phyloP scores from a whole-genome alignment of 1,284 basidiomycete species.

The Puccinia novopanici region DNA sequence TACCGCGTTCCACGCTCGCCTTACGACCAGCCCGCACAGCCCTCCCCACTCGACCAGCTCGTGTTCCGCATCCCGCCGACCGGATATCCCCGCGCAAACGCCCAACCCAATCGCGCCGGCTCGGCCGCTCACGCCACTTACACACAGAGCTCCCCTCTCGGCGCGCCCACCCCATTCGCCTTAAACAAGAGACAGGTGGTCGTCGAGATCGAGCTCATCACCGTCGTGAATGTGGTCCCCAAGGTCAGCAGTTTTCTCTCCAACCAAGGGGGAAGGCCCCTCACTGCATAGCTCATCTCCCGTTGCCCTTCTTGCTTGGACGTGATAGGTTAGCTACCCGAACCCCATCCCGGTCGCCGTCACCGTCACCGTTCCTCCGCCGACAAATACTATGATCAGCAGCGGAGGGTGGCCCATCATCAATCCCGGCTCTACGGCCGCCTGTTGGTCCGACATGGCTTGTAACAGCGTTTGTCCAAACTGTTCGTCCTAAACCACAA shows the following conservation, averaged over 20 bases:
- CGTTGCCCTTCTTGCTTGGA: background rate
- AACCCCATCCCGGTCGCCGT: conserved; percentile 33
- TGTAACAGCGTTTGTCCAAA: conserved; percentile 50
- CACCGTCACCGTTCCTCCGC: conserved; percentile 47
- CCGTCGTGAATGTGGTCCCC: conserved; percentile 27
- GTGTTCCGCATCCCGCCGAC: conserved; percentile 4
- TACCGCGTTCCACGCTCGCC: conserved; percentile 4
- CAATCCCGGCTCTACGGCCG: conserved; percentile 26
- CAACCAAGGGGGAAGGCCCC: background rate
- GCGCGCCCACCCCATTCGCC: conserved; percentile 9
- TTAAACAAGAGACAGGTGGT: conserved; percentile 41
- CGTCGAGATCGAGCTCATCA: conserved; percentile 32
- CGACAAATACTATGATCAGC: conserved; percentile 26
- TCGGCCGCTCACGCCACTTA: background rate
- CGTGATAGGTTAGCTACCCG: background rate
- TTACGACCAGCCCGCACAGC: background rate
- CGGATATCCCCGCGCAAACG: background rate
- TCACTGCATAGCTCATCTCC: background rate
- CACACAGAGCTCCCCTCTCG: background rate
- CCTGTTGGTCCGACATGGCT: conserved; percentile 47
- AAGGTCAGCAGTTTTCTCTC: conserved; percentile 3
- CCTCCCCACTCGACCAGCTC: background rate
- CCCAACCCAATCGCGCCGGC: background rate
- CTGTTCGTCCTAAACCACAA: background rate
- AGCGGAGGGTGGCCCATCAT: conserved; percentile 47